Percentiles rank a stretch among this genome's conserved stretches.
Evolutionary conservation across 192 early-diverging fungal species (phyloP).

Genomic region (Dimargaris xerosporica): DNA sequence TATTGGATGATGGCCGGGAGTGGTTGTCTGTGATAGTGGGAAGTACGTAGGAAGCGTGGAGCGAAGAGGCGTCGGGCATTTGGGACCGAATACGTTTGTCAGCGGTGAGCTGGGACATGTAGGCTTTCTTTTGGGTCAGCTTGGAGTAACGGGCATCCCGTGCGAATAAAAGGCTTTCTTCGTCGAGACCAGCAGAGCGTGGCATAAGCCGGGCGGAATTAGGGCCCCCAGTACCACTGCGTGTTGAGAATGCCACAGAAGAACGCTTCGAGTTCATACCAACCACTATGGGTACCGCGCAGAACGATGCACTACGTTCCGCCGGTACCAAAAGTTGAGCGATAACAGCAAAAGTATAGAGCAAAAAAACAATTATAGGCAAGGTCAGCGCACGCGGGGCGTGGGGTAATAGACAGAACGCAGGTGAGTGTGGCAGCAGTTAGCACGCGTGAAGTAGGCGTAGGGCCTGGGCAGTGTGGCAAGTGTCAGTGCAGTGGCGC

Average conservation of each 20-base stretch:
- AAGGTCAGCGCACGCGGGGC: background rate
- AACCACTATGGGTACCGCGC: too few species aligned
- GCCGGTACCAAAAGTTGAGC: too few species aligned
- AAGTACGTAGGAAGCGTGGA: background rate
- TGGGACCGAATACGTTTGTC: background rate
- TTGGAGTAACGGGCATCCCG: background rate
- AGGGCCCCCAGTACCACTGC: background rate
- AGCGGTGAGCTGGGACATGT: background rate
- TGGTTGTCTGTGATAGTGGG: slow-evolving; percentile 7
- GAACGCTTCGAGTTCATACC: too few species aligned
- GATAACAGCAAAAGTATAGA: background rate
- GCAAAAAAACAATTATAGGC: background rate
- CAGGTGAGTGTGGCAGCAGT: too few species aligned
- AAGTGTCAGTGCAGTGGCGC: too few species aligned
- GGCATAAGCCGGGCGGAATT: slow-evolving; percentile 7
- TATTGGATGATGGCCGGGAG: background rate
- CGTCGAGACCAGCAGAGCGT: slow-evolving; percentile 4
- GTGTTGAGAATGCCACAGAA: too few species aligned
- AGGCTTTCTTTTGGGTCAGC: background rate
- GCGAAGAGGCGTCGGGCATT: background rate
- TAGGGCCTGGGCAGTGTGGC: too few species aligned
- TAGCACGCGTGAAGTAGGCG: too few species aligned
- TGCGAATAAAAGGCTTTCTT: slow-evolving; percentile 9
- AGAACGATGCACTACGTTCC: too few species aligned
- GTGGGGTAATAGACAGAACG: too few species aligned